phyloP scores from a whole-genome alignment of 208 protist species.

The Wallacemonas sp. region DNA sequence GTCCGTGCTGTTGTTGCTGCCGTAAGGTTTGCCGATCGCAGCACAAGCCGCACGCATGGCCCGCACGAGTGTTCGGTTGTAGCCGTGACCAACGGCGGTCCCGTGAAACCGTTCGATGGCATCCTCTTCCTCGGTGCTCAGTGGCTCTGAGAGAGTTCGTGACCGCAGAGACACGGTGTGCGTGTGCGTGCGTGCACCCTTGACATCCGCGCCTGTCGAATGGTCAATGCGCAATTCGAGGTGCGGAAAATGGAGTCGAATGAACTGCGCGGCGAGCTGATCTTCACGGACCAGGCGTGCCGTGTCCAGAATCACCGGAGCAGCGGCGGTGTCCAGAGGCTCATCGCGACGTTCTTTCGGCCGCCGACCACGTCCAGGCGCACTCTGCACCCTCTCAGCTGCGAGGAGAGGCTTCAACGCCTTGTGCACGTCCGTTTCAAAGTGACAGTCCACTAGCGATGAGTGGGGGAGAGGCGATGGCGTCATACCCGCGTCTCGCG shows the following conservation, averaged over 20 bases:
- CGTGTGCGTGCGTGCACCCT: constrained; percentile 59
- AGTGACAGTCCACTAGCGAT: constrained; percentile 1
- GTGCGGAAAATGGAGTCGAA: constrained; percentile 39
- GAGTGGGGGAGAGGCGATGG: too few relatives aligned
- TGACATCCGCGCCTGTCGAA: constrained; percentile 59
- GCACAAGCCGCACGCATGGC: constrained; percentile 59
- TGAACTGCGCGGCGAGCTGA: background rate
- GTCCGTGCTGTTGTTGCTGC: background rate
- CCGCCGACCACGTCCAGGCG: too few relatives aligned
- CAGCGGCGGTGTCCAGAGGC: too few relatives aligned
- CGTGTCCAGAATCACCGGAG: constrained; percentile 25
- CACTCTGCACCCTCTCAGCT: too few relatives aligned
- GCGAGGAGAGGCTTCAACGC: background rate
- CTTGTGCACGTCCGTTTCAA: background rate
- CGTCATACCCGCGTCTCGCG: too few relatives aligned
- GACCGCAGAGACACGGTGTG: constrained; percentile 40
- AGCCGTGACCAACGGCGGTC: constrained; percentile 44
- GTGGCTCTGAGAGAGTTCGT: background rate
- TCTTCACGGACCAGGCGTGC: constrained; percentile 10
- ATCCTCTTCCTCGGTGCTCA: constrained; percentile 22
- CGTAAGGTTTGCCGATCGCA: constrained; percentile 17
- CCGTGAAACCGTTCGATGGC: constrained; percentile 56
- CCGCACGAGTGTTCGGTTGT: constrained; percentile 23
- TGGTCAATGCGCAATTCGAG: constrained; percentile 52
- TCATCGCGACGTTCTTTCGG: too few relatives aligned